phyloP scores from a whole-genome alignment of 2,329 filamentous ascomycete species.

The Penicillium sp. region DNA sequence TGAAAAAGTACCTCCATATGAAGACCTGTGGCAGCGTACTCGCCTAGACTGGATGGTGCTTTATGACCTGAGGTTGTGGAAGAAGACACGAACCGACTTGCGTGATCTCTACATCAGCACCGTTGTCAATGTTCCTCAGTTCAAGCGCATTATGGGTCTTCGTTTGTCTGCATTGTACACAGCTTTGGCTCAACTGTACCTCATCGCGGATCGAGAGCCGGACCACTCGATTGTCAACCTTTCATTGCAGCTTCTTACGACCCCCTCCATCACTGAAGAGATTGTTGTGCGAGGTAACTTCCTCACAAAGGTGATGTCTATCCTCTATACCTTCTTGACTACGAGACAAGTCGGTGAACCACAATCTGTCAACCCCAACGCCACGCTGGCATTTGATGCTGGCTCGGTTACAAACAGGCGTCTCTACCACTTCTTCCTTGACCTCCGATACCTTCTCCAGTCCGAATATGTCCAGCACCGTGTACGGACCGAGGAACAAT shows the following conservation, averaged over 20 bases:
- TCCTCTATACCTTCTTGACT: slow-evolving; percentile 95
- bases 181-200: slow-evolving; percentile 85
- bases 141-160: slow-evolving; percentile 89
- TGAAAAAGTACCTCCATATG: slow-evolving; percentile 66
- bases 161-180: slow-evolving; percentile 96
- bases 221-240: slow-evolving; percentile 99
- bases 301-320: slow-evolving; percentile 89
- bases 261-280: slow-evolving; percentile 92
- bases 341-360: slow-evolving; percentile 94
- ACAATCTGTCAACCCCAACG: slow-evolving; percentile 79
- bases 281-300: slow-evolving; percentile 95
- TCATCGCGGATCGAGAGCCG: slow-evolving; percentile 93
- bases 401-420: slow-evolving; percentile 92
- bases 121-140: slow-evolving; percentile 90
- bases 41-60: slow-evolving; percentile 91
- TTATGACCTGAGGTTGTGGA: slow-evolving; percentile 95
- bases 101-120: slow-evolving; percentile 94
- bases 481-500: slow-evolving; percentile 78
- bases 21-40: slow-evolving; percentile 86
- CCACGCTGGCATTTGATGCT: slow-evolving; percentile 87
- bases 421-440: slow-evolving; percentile 97
- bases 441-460: slow-evolving; percentile 85
- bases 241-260: slow-evolving; percentile 93
- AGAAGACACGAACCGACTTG: slow-evolving; percentile 85
- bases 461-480: slow-evolving; percentile 85